Percentiles rank a stretch among this genome's conserved stretches.
Evolutionary conservation across 306 rosid genomes (phyloP).

Genomic region (Corylus avellana): DNA sequence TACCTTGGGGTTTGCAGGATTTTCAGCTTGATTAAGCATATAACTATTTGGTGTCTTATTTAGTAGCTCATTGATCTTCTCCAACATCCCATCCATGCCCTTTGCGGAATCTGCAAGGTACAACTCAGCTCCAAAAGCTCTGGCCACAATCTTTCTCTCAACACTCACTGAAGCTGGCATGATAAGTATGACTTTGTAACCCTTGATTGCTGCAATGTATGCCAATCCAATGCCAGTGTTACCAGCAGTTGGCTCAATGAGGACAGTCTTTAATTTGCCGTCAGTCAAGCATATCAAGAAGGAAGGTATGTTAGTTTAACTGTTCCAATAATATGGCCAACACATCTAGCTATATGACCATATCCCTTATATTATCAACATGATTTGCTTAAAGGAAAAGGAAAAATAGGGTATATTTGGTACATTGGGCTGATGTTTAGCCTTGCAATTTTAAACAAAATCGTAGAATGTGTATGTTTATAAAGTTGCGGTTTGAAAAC

Average conservation of each 20-base stretch:
- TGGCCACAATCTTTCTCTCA: constrained; percentile 65
- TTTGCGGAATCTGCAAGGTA: constrained; percentile 61
- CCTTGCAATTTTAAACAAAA: too few species aligned
- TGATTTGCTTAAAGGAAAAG: background rate
- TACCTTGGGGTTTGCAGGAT: constrained; percentile 74
- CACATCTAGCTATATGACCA: background rate
- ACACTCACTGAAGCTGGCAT: constrained; percentile 65
- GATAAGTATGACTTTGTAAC: constrained; percentile 58
- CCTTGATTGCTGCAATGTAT: constrained; percentile 66
- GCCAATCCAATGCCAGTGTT: constrained; percentile 92
- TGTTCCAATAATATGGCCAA: constrained; percentile 7
- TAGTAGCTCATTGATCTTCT: constrained; percentile 56
- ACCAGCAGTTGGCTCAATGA: constrained; percentile 76
- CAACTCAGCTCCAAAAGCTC: constrained; percentile 84
- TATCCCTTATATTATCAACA: background rate
- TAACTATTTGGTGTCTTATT: constrained; percentile 53
- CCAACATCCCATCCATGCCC: constrained; percentile 49
- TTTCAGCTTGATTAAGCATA: constrained; percentile 56
- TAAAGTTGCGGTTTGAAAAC: too few species aligned
- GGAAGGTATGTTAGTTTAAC: background rate
- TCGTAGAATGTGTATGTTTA: too few species aligned
- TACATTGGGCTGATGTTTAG: too few species aligned
- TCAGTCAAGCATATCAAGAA: constrained; percentile 23
- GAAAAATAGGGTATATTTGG: background rate
- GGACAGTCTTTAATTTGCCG: constrained; percentile 51